phyloP scores from a whole-genome alignment of 352 stramenopile species.

The Chloridella minuta region DNA sequence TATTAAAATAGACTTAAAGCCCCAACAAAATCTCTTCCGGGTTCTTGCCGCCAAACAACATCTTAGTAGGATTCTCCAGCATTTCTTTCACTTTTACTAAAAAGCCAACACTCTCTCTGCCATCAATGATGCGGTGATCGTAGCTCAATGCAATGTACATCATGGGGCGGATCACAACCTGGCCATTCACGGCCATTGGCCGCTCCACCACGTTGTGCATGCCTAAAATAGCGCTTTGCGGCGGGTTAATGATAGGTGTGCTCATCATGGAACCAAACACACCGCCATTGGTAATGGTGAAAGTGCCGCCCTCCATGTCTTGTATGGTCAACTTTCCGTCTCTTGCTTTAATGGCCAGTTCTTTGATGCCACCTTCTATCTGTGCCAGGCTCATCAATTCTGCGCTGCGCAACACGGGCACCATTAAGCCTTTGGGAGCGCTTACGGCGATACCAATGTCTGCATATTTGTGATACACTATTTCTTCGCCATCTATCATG shows the following conservation, averaged over 20 bases:
- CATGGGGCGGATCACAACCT: conserved; percentile 82
- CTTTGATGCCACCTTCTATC: conserved; percentile 65
- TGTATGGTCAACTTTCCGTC: conserved; percentile 38
- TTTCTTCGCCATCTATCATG: conserved; percentile 90
- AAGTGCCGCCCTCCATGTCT: conserved; percentile 81
- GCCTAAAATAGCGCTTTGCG: conserved; percentile 83
- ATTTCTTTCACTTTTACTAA: conserved; percentile 88
- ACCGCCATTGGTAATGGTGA: conserved; percentile 95
- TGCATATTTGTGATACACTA: conserved; percentile 52
- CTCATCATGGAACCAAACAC: conserved; percentile 92
- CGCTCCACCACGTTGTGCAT: conserved; percentile 53
- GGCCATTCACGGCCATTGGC: conserved; percentile 27
- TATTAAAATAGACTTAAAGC: background rate
- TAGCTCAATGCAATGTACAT: conserved; percentile 99
- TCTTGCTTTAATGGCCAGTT: conserved; percentile 47
- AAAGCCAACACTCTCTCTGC: conserved; percentile 85
- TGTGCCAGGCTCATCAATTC: conserved; percentile 74
- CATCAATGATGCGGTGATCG: conserved; percentile 92
- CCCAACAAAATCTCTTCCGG: background rate
- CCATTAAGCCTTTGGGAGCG: conserved; percentile 33
- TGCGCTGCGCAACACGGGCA: conserved; percentile 82
- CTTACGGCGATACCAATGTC: background rate
- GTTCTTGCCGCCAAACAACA: conserved; percentile 24
- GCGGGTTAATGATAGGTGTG: conserved; percentile 96
- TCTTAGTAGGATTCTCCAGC: conserved; percentile 64